These are phyloP conservation scores for Aspergillus novofumigatus DNA, from an alignment of 2,329 filamentous ascomycete genomes.

Conservation along the genomic window DNA sequence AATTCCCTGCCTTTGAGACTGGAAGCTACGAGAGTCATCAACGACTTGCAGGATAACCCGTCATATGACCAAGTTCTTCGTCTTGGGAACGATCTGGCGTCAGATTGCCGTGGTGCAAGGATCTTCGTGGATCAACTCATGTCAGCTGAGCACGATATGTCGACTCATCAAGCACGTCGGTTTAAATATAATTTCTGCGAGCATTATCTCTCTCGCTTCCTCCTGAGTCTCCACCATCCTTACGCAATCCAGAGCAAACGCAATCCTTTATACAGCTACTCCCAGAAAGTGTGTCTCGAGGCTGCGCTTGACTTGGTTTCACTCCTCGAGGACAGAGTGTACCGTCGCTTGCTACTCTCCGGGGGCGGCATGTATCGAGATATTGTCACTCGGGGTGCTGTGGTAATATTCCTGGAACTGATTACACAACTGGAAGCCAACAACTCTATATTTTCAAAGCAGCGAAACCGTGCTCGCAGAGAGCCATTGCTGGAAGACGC, in stretches of 20 bases:
- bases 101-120: conserved; percentile 6
- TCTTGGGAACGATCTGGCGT: conserved; percentile 12
- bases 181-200: conserved; percentile 16
- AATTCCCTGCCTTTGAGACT: conserved; percentile 13
- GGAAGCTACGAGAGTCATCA: conserved; percentile 12
- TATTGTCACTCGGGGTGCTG: conserved; percentile 19
- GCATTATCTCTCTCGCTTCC: conserved; percentile 19
- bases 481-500: conserved; percentile 16
- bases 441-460: conserved; percentile 8
- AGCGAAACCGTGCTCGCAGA: conserved; percentile 7
- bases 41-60: conserved; percentile 17
- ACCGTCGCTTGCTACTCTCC: conserved; percentile 18
- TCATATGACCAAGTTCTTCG: conserved; percentile 19
- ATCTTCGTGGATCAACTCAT: background rate
- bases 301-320: conserved; percentile 22
- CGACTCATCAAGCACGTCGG: background rate
- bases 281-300: conserved; percentile 23
- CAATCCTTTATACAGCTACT: conserved; percentile 23
- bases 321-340: conserved; percentile 21
- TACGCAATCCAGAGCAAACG: conserved; percentile 21
- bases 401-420: conserved; percentile 19
- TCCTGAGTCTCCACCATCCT: conserved; percentile 17
- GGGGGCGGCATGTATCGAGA: conserved; percentile 30
- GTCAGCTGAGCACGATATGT: no score
- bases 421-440: conserved; percentile 6